These are phyloP conservation scores for Ganoderma leucocontextum DNA, from an alignment of 1,284 basidiomycete genomes.

Conservation along the genomic window DNA sequence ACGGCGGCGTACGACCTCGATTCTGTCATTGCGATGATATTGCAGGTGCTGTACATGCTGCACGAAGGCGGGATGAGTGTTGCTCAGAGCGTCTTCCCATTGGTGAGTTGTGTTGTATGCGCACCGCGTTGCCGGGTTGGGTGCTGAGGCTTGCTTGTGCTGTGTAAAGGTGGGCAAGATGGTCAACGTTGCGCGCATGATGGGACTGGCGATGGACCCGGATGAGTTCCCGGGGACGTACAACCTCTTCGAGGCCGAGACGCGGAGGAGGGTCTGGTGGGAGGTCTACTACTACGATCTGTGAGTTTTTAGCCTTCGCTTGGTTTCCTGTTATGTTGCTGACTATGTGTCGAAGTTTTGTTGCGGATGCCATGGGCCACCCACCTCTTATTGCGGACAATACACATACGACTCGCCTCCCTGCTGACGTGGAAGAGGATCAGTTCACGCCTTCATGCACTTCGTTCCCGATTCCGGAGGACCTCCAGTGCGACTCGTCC, in stretches of 20 bases:
- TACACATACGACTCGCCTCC: slow-evolving; percentile 56
- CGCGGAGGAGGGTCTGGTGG: slow-evolving; percentile 75
- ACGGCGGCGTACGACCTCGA: slow-evolving; percentile 57
- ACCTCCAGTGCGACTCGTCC: slow-evolving; percentile 40
- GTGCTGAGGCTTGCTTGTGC: slow-evolving; percentile 13
- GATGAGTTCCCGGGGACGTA: slow-evolving; percentile 57
- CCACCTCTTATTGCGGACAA: slow-evolving; percentile 62
- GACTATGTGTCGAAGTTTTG: slow-evolving; percentile 54
- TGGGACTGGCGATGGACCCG: slow-evolving; percentile 69
- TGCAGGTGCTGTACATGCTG: slow-evolving; percentile 62
- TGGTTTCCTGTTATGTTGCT: slow-evolving; percentile 7
- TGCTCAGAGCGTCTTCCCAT: slow-evolving; percentile 50
- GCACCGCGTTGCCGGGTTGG: slow-evolving; percentile 2
- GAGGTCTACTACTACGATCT: slow-evolving; percentile 75
- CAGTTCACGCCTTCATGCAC: slow-evolving; percentile 55
- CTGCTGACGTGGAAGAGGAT: slow-evolving; percentile 60
- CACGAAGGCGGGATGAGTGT: slow-evolving; percentile 57
- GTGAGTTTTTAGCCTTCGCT: slow-evolving; percentile 49
- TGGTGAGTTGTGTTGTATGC: slow-evolving; percentile 44
- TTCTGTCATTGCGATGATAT: slow-evolving; percentile 57
- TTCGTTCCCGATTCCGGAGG: slow-evolving; percentile 48
- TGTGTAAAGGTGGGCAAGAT: slow-evolving; percentile 66
- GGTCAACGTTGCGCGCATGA: slow-evolving; percentile 67
- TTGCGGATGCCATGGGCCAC: slow-evolving; percentile 70
- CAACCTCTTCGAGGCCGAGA: slow-evolving; percentile 61